Percentiles rank a stretch among this genome's conserved stretches.
phyloP scores from a whole-genome alignment of 805 yeast genomes.

The Candida namnaoensis region DNA sequence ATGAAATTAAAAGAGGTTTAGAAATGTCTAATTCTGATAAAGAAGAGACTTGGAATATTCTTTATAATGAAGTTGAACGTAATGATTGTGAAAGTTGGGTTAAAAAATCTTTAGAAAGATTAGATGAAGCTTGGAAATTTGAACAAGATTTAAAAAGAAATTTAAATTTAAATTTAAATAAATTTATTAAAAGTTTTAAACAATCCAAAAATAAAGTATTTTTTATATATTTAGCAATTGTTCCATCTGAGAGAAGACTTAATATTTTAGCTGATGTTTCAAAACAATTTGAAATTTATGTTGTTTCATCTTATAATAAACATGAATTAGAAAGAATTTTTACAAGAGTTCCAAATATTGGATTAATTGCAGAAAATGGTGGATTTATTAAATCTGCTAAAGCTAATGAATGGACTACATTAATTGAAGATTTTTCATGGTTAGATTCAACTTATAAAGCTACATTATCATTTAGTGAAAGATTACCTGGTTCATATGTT shows the following conservation, averaged over 20 bases:
- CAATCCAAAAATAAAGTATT: slow-evolving; percentile 30
- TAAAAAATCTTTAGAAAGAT: slow-evolving; percentile 39
- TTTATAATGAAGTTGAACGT: slow-evolving; percentile 48
- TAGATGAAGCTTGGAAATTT: slow-evolving; percentile 43
- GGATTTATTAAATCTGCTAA: slow-evolving; percentile 59
- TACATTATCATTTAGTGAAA: slow-evolving; percentile 54
- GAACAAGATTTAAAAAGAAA: slow-evolving; percentile 31
- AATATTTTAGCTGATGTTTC: slow-evolving; percentile 52
- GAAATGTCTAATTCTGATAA: slow-evolving; percentile 57
- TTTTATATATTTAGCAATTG: slow-evolving; percentile 36
- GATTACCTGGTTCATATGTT: slow-evolving; percentile 72
- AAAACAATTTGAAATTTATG: slow-evolving; percentile 53
- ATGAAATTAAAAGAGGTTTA: slow-evolving; percentile 55
- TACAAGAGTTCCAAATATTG: slow-evolving; percentile 59
- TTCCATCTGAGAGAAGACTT: slow-evolving; percentile 55
- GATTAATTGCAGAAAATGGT: slow-evolving; percentile 88
- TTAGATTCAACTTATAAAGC: slow-evolving; percentile 46
- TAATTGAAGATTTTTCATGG: slow-evolving; percentile 57
- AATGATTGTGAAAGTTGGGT: slow-evolving; percentile 80
- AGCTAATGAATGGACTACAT: slow-evolving; percentile 48
- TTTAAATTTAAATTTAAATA: slow-evolving; percentile 21
- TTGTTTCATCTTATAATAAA: slow-evolving; percentile 58
- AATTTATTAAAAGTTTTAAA: slow-evolving; percentile 19
- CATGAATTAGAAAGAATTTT: slow-evolving; percentile 60
- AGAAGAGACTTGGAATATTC: slow-evolving; percentile 47